Conservation (phyloP, 352 stramenopile species). For the Phytophthora meadii region DNA sequence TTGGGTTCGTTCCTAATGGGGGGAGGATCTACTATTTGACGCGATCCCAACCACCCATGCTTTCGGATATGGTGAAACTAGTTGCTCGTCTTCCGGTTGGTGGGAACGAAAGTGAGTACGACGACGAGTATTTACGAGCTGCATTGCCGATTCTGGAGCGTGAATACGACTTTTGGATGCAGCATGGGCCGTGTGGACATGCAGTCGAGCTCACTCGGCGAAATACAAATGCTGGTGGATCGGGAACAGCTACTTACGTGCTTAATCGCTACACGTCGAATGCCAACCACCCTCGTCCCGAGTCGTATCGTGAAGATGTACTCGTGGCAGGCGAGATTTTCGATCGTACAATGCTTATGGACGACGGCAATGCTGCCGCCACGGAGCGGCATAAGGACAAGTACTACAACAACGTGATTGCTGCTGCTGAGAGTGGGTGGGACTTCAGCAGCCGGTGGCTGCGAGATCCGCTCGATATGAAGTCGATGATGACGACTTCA, state of each 20-base stretch:
- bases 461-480: constrained; percentile 62
- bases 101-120: constrained; percentile 49
- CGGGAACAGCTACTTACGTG: constrained; percentile 50
- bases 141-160: constrained; percentile 72
- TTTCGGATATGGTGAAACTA: constrained; percentile 86
- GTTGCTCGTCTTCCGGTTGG: constrained; percentile 50
- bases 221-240: no score
- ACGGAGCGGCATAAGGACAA: constrained; percentile 63
- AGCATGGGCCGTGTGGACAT: constrained; percentile 64
- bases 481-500: constrained; percentile 69
- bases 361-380: constrained; percentile 41
- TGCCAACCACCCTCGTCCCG: constrained; percentile 76
- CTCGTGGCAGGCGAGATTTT: constrained; percentile 71
- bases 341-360: constrained; percentile 38
- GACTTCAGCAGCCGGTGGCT: constrained; percentile 92
- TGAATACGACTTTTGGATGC: constrained; percentile 90
- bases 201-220: constrained; percentile 54
- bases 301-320: constrained; percentile 90
- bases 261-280: constrained; percentile 87
- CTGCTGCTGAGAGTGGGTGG: constrained; percentile 90
- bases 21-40: constrained; percentile 92
- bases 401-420: constrained; percentile 88
- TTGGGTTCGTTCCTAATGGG: constrained; percentile 92
- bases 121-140: constrained; percentile 58
- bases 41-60: constrained; percentile 90